Evolutionary conservation across 163 green algal species (phyloP), one percentile per base, ranked within the genome.

Genomic region (Volvox carteri): DNA sequence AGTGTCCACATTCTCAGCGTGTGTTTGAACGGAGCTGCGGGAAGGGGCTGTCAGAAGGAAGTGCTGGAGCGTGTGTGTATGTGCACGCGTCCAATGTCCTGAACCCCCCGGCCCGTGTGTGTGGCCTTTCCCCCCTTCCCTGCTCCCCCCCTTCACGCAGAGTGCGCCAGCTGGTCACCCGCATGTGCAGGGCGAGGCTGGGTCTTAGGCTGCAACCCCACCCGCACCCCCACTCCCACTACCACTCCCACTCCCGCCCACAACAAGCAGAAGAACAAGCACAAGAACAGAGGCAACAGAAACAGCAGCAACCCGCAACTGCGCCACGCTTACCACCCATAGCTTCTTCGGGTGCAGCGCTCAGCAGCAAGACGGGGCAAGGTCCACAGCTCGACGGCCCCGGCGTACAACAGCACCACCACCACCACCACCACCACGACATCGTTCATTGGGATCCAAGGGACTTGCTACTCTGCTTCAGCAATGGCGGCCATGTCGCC

Each of bases 141-240:
- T 8, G 8, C 35, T 44, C 30, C 16, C 30, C 33, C 16, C 28
- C 33, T 6, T 30, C 25, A 7, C 39, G 19, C 83, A 88, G 83
- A 74, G 6, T 81, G 16, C 83, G 83, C 0, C 67, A 88, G 11
- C 28, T 42, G 42, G 83, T 81, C 2, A 88, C 83, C 14, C 83
- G 83, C 12, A 88, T 88, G 83, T 88, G 83, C 50, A 23, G 12
- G 12, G 28, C 52, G 46, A 56, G 65, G 28, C 68, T 73, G 25
- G 83, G 83, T 9, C 65, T 81, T 18, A 9, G 28, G 12, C 68
- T 33, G 33, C 77, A 62, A 25, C 77, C 48, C 65, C 65, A 75
- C 65, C 4, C 4, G 30, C 30, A 75, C 65, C 33, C 9, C 18
- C 19, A 65, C 8, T 23, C 25, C 54, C 54, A 39, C 4, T 28